These are phyloP conservation scores for Phytophthora europaea DNA, from an alignment of 352 stramenopile genomes.

Conservation along the genomic window DNA sequence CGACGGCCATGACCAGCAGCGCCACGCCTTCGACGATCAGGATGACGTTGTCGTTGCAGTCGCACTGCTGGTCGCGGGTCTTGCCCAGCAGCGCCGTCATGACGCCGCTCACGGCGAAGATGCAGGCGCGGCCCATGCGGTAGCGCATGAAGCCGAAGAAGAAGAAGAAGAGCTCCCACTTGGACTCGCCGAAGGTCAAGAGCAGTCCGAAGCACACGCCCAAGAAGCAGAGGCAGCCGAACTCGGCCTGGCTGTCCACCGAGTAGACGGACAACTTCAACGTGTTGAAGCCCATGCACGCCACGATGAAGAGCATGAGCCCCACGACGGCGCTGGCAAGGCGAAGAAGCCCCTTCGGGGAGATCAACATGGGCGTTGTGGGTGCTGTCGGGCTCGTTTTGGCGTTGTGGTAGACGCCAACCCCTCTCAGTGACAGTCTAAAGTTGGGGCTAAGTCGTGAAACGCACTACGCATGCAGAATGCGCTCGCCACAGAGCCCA, in stretches of 20 bases:
- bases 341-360: conserved; percentile 48
- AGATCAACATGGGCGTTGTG: conserved; percentile 16
- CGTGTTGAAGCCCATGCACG: conserved; percentile 63
- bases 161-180: conserved; percentile 79
- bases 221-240: conserved; percentile 82
- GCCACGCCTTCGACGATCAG: conserved; percentile 65
- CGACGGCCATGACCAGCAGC: conserved; percentile 50
- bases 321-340: conserved; percentile 46
- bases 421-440: not conserved
- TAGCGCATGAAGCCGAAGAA: conserved; percentile 88
- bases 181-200: conserved; percentile 66
- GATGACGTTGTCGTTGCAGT: conserved; percentile 58
- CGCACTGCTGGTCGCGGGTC: conserved; percentile 60
- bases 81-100: conserved; percentile 74
- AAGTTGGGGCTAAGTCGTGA: not conserved
- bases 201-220: conserved; percentile 71
- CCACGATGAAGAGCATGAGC: conserved; percentile 54
- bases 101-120: conserved; percentile 70
- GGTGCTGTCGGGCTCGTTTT: no score
- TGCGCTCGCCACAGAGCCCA: not conserved
- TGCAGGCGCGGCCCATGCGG: conserved; percentile 60
- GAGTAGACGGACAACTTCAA: conserved; percentile 38
- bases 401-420: no score
- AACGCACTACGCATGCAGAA: conserved; percentile 2
- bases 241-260: conserved; percentile 63